These are phyloP conservation scores for Stentor coeruleus DNA, from an alignment of 73 alveolate genomes.

Conservation along the genomic window DNA sequence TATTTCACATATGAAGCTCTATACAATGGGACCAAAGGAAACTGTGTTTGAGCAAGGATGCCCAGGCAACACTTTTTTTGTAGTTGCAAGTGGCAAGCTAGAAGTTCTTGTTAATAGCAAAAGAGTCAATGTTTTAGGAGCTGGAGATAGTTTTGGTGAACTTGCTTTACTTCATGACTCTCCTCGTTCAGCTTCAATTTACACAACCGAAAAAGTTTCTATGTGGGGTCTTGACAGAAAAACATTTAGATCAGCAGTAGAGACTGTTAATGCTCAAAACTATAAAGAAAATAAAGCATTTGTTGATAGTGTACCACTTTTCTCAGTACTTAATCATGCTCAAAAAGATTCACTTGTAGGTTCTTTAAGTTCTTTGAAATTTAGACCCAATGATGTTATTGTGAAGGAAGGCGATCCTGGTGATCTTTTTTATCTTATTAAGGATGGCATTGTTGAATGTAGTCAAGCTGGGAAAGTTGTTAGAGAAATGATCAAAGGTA, in stretches of 20 bases:
- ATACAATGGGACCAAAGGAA: conserved; percentile 3
- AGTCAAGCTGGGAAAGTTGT: conserved; percentile 48
- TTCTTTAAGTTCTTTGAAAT: neutral
- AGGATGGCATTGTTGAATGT: conserved; percentile 60
- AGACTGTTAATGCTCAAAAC: neutral
- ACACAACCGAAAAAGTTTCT: neutral
- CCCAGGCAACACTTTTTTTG: conserved; percentile 15
- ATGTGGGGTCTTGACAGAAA: conserved; percentile 20
- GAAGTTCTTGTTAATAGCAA: conserved; percentile 8
- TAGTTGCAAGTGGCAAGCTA: neutral
- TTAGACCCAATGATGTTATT: conserved; percentile 42
- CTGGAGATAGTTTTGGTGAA: conserved; percentile 21
- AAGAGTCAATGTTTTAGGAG: neutral
- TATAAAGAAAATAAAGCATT: conserved; percentile 33
- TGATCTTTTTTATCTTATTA: conserved; percentile 59
- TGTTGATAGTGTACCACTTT: conserved; percentile 39
- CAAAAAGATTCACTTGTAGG: conserved; percentile 14
- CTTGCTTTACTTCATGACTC: conserved; percentile 15
- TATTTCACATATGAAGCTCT: neutral
- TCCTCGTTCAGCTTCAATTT: conserved; percentile 19
- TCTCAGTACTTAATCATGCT: neutral
- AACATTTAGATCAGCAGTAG: neutral
- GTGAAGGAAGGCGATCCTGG: conserved; percentile 82
- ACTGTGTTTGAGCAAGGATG: neutral
- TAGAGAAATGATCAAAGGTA: conserved; percentile 53